Conservation (phyloP, 1,284 basidiomycete genomes). For the Somion occarium region DNA sequence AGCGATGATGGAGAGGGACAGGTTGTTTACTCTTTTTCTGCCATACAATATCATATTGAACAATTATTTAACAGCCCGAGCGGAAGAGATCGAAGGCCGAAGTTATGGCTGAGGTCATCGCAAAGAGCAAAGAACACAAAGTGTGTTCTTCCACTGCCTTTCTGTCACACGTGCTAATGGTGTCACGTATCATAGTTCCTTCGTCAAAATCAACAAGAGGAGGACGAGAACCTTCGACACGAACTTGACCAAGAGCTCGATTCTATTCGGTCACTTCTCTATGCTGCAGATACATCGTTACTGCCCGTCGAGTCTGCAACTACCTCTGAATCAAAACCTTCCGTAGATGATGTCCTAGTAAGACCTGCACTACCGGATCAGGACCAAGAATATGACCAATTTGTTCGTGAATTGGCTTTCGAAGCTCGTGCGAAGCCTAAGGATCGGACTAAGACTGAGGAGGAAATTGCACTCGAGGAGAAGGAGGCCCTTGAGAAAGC, state of each 20-base stretch:
- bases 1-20: slow-evolving; percentile 41
- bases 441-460: slow-evolving; percentile 95
- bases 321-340: slow-evolving; percentile 13
- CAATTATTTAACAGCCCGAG: slow-evolving; percentile 47
- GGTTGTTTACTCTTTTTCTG: background rate
- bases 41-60: background rate
- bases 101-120: slow-evolving; percentile 97
- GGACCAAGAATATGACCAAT: slow-evolving; percentile 80
- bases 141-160: slow-evolving; percentile 36
- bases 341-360: background rate
- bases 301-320: slow-evolving; percentile 12
- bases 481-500: slow-evolving; percentile 85
- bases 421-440: slow-evolving; percentile 93
- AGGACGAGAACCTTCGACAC: slow-evolving; percentile 83
- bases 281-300: slow-evolving; percentile 45
- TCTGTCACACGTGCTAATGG: background rate
- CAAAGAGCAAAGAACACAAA: slow-evolving; percentile 95
- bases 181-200: slow-evolving; percentile 55
- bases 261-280: slow-evolving; percentile 76
- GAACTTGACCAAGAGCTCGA: slow-evolving; percentile 89
- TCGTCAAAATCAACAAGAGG: slow-evolving; percentile 84
- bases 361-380: slow-evolving; percentile 5
- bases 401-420: slow-evolving; percentile 89
- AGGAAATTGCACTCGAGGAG: slow-evolving; percentile 87
- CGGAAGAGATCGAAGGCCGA: slow-evolving; percentile 91